Evolutionary conservation across 2,329 filamentous ascomycete genomes (phyloP), one percentile per base, ranked within the genome.

Genomic region (Colletotrichum zoysiae): DNA sequence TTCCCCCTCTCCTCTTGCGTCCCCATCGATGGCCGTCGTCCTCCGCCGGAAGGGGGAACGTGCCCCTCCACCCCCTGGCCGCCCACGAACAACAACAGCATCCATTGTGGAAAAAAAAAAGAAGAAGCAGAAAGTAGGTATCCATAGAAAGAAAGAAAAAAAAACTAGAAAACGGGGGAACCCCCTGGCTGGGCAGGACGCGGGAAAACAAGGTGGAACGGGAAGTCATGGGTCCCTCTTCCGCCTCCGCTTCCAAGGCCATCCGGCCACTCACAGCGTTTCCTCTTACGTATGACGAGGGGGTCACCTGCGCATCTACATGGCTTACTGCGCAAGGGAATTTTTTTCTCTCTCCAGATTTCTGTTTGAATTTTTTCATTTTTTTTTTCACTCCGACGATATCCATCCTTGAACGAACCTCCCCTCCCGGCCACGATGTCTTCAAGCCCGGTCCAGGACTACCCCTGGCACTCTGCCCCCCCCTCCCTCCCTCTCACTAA

Each of bases 221-320:
- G 63, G 58, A 5, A 16, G 20, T 53, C 26, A 59, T 40, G 62
- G 55, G 46, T 18, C n/a, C n/a, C 5, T 23, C 11, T 30, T 30
- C 20, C 48, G 55, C 38, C 50, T n/a, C 70, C 65, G 51, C 70
- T 71, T 69, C 70, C 65, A 71, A 60, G 70, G 70, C 38, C 59
- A 35, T 11, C 26, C 3, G 59, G 18, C 65, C 70, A 71, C n/a
- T 71, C 46, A 60, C 20, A 11, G 16, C 8, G 46, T 69, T 69
- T 71, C 59, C 65, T 71, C 65, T 71, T 71, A 69, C 69, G 69
- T 71, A 69, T 18, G 14, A 12, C 23, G n/a, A 9, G 30, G 30
- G 40, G 30, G 40, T 69, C 69, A 69, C 59, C 65, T 69, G 65
- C 46, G 5, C 65, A 26, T 60, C 57, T 65, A 30, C 30, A 42